Percentiles rank a stretch among this genome's conserved stretches.
Conservation (phyloP, 2,329 filamentous ascomycete species). For the Domatiomyces globalis region DNA sequence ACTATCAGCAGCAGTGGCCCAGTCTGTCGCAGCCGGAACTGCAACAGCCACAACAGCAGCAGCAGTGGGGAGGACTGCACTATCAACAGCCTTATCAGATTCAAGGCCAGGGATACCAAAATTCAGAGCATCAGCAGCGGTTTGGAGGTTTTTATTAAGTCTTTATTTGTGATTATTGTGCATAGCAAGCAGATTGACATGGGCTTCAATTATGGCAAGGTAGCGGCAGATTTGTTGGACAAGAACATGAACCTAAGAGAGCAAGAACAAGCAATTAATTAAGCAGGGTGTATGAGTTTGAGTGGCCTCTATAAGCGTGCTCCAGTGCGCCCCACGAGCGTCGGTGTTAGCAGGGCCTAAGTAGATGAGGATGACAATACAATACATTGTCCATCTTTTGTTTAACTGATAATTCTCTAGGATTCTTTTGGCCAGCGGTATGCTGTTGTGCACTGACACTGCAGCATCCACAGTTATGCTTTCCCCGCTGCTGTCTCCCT, state of each 20-base stretch:
- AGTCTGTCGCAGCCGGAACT: constrained; percentile 1
- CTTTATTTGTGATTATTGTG: neutral
- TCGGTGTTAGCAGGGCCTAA: too few species aligned
- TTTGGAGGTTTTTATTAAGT: neutral
- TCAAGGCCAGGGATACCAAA: too few species aligned
- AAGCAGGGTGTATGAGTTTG: neutral
- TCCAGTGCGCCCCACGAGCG: neutral
- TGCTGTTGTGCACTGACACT: too few species aligned
- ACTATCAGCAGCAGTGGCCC: constrained; percentile 1
- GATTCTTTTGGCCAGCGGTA: too few species aligned
- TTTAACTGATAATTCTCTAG: neutral
- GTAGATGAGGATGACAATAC: neutral
- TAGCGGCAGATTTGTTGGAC: neutral
- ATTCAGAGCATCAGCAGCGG: neutral
- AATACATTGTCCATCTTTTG: neutral
- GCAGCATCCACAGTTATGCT: too few species aligned
- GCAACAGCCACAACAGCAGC: constrained; percentile 1
- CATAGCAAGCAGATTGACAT: neutral
- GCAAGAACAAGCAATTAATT: too few species aligned
- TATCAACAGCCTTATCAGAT: too few species aligned
- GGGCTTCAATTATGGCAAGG: neutral
- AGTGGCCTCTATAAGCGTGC: neutral
- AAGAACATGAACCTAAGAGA: neutral
- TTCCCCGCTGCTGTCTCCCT: too few species aligned
- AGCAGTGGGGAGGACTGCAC: neutral